Conservation (phyloP, 2,329 filamentous ascomycete species). For the Tolypocladium guangdongense region DNA sequence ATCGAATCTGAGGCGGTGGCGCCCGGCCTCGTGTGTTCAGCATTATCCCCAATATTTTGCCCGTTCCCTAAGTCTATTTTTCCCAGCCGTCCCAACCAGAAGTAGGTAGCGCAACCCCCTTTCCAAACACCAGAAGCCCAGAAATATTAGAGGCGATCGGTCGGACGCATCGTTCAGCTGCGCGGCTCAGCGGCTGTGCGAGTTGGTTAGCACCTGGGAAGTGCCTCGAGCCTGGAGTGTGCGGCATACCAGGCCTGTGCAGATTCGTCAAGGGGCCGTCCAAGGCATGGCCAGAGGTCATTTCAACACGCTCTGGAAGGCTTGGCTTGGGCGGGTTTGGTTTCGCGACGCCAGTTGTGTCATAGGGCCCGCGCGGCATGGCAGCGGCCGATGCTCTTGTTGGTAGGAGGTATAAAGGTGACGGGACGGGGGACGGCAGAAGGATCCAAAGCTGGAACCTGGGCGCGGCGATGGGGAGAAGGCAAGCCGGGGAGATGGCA, state of each 20-base stretch:
- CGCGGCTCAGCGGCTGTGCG: background rate
- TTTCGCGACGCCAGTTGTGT: conserved; percentile 26
- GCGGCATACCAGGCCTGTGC: background rate
- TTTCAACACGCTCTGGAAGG: conserved; percentile 2
- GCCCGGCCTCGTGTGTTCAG: background rate
- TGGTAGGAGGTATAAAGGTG: conserved; percentile 2
- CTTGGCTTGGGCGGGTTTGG: conserved; percentile 25
- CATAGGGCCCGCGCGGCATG: conserved; percentile 26
- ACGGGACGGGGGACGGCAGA: background rate
- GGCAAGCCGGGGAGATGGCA: background rate
- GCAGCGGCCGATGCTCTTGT: background rate
- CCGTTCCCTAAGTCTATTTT: conserved; percentile 2
- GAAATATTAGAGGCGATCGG: background rate
- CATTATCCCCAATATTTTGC: background rate
- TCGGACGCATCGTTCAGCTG: background rate
- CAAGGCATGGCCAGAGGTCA: background rate
- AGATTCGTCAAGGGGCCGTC: background rate
- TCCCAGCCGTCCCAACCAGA: background rate
- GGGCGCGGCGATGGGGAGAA: background rate
- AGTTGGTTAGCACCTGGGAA: background rate
- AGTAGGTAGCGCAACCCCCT: no score
- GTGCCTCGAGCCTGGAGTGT: background rate
- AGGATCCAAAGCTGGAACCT: background rate
- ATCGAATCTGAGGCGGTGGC: background rate
- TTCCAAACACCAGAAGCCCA: background rate